These are phyloP conservation scores for Cyberlindnera xylosilytica DNA, from an alignment of 805 yeast genomes.

Conservation along the genomic window DNA sequence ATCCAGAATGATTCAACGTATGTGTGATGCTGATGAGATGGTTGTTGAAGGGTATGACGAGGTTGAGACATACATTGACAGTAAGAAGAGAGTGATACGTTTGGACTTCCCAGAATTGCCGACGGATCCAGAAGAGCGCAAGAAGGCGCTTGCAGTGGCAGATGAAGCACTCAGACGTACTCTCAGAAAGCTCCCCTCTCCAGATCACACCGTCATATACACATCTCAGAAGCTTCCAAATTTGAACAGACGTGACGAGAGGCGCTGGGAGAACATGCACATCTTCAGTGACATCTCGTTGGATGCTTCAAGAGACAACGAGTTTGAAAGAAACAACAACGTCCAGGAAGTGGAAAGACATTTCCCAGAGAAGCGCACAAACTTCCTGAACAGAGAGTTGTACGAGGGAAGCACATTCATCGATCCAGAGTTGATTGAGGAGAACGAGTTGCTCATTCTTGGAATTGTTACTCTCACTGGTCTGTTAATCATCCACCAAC, in stretches of 20 bases:
- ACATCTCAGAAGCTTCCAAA: constrained; percentile 37
- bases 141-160: constrained; percentile 27
- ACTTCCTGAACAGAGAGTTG: constrained; percentile 29
- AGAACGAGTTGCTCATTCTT: constrained; percentile 46
- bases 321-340: constrained; percentile 49
- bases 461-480: constrained; percentile 29
- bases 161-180: constrained; percentile 44
- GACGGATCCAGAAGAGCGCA: constrained; percentile 30
- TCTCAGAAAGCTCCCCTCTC: constrained; percentile 71
- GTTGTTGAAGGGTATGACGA: constrained; percentile 42
- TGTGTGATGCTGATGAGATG: constrained; percentile 51
- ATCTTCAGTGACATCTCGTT: constrained; percentile 56
- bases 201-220: constrained; percentile 59
- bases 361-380: constrained; percentile 33
- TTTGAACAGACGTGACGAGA: constrained; percentile 27
- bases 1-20: constrained; percentile 38
- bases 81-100: constrained; percentile 57
- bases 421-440: constrained; percentile 44
- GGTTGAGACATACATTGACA: constrained; percentile 58
- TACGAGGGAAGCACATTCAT: constrained; percentile 35
- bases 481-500: constrained; percentile 9
- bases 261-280: constrained; percentile 33
- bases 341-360: constrained; percentile 28
- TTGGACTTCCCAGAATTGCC: constrained; percentile 56
- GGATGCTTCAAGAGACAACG: constrained; percentile 47